Percentiles rank a stretch among this genome's conserved stretches.
These are phyloP conservation scores for Hippophae gyantsensis DNA, from an alignment of 306 rosid species.

Conservation along the genomic window DNA sequence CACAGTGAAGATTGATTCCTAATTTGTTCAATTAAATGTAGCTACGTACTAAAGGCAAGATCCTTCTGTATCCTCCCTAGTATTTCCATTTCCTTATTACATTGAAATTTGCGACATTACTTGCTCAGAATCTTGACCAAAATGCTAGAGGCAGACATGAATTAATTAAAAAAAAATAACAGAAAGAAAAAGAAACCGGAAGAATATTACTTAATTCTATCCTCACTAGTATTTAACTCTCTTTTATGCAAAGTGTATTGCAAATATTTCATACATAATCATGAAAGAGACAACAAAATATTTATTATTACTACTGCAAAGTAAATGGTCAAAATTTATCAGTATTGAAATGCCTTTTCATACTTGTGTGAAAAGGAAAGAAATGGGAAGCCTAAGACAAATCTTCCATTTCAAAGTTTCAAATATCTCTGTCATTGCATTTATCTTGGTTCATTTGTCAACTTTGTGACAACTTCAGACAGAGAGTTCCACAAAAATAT, in stretches of 20 bases:
- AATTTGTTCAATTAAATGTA: not conserved
- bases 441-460: not conserved
- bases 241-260: no score
- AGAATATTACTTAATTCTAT: not conserved
- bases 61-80: not conserved
- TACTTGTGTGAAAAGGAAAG: not conserved
- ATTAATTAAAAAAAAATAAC: no score
- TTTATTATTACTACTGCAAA: no score
- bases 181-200: not conserved
- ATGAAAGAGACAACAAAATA: no score
- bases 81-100: not conserved
- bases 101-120: not conserved
- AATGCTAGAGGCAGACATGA: not conserved
- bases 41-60: constrained; percentile 7
- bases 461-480: constrained; percentile 2
- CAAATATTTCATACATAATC: no score
- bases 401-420: not conserved
- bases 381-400: not conserved
- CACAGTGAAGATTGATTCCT: constrained; percentile 12
- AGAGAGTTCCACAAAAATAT: no score
- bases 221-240: not conserved
- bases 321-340: no score
- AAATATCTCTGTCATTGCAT: not conserved
- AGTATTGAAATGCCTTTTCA: no score
- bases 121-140: not conserved